phyloP scores from a whole-genome alignment of 2,329 filamentous ascomycete genomes.

The Colletotrichum liaoningense region DNA sequence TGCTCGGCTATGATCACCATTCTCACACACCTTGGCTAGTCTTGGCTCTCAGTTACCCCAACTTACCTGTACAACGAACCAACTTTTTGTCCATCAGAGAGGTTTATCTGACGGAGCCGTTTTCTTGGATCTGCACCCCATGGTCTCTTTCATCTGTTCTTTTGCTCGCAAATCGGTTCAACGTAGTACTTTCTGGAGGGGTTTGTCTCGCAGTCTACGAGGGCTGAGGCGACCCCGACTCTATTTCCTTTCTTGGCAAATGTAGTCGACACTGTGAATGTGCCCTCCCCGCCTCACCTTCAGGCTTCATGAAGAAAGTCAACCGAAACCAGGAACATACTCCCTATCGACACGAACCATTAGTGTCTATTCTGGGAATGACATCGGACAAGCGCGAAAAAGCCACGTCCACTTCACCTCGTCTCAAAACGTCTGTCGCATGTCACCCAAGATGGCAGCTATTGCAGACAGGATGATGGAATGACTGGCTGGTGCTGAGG shows the following conservation, averaged over 20 bases:
- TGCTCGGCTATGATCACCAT: background rate
- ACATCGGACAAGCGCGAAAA: background rate
- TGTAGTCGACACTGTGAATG: background rate
- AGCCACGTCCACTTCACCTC: background rate
- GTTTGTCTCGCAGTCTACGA: background rate
- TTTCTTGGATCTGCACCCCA: conserved; percentile 8
- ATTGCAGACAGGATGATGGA: background rate
- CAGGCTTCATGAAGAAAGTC: background rate
- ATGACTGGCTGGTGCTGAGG: background rate
- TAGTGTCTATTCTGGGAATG: background rate
- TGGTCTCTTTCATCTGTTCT: conserved; percentile 1
- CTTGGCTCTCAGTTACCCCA: conserved; percentile 13
- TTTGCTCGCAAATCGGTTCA: background rate
- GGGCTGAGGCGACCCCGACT: background rate
- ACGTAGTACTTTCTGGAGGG: background rate
- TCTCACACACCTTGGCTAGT: conserved; percentile 7
- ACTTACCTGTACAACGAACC: background rate
- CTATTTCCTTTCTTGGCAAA: background rate
- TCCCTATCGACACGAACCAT: background rate
- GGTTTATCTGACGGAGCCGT: conserved; percentile 16
- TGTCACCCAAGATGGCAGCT: background rate
- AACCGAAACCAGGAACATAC: background rate
- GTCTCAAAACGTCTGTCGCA: background rate
- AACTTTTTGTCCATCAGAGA: background rate
- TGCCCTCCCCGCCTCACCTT: background rate